Percentiles rank a stretch among this genome's conserved stretches.
Evolutionary conservation across 352 stramenopile genomes (phyloP).

Genomic region (Achlya hypogyna): DNA sequence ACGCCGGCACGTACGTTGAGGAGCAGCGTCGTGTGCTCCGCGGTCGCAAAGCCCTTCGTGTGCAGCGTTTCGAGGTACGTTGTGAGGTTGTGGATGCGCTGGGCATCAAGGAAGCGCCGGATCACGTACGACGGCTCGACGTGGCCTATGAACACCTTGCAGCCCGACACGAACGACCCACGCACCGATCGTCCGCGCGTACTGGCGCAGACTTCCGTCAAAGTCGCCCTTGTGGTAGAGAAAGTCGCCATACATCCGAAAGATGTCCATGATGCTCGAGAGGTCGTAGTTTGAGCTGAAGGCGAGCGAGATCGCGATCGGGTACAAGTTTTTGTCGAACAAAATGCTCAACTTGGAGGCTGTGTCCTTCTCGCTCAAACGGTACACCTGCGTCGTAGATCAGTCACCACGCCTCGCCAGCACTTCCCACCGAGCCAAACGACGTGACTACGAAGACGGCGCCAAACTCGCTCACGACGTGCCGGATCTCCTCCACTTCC

Average conservation of each 20-base stretch:
- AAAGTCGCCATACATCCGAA: conserved; percentile 95
- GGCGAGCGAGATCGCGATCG: conserved; percentile 95
- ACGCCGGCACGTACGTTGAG: conserved; percentile 67
- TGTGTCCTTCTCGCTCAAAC: conserved; percentile 92
- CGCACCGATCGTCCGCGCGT: conserved; percentile 89
- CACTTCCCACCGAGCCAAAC: conserved; percentile 39
- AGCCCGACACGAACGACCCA: background rate
- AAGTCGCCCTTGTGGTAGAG: conserved; percentile 97
- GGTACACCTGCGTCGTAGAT: conserved; percentile 64
- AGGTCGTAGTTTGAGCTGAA: conserved; percentile 92
- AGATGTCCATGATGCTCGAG: conserved; percentile 94
- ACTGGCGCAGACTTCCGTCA: conserved; percentile 93
- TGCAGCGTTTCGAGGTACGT: conserved; percentile 94
- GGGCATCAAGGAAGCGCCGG: conserved; percentile 94
- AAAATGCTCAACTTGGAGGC: conserved; percentile 95
- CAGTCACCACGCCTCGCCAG: too few relatives aligned
- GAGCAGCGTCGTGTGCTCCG: conserved; percentile 89
- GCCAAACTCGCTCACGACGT: conserved; percentile 79
- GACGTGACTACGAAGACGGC: conserved; percentile 83
- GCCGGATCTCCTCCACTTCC: conserved; percentile 80
- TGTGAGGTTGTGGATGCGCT: conserved; percentile 94
- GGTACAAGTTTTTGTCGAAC: conserved; percentile 96
- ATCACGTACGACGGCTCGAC: conserved; percentile 98
- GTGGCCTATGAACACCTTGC: conserved; percentile 42
- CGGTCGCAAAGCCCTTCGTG: conserved; percentile 84